Percentiles rank a stretch among this genome's conserved stretches.
Conservation (phyloP, 75 land plant species). For the Larix kaempferi region DNA sequence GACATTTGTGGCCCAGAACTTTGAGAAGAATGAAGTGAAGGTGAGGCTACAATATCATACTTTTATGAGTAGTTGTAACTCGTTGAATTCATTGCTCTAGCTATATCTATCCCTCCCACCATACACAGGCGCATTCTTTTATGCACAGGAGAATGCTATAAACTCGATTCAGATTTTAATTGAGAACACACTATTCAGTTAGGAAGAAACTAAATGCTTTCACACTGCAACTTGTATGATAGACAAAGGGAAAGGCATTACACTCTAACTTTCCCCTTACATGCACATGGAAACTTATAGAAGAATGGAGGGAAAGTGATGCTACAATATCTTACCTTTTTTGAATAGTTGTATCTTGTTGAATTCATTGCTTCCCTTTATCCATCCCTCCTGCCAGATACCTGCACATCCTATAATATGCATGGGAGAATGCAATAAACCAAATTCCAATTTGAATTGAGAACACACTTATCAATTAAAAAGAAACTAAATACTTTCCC, state of each 20-base stretch:
- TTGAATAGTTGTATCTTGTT: too few species aligned
- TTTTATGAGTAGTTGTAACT: not conserved
- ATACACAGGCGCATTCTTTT: not conserved
- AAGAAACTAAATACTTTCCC: not conserved
- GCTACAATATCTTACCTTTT: too few species aligned
- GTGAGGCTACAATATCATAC: not conserved
- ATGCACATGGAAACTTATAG: too few species aligned
- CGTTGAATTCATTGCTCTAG: not conserved
- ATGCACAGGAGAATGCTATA: not conserved
- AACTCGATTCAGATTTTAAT: not conserved
- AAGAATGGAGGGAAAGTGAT: too few species aligned
- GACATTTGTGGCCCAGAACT: not conserved
- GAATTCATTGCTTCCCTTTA: too few species aligned
- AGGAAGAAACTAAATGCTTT: not conserved
- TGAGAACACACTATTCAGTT: not conserved
- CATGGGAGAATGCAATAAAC: too few species aligned
- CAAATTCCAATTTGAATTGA: not conserved
- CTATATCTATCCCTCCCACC: not conserved
- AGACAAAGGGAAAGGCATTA: not conserved
- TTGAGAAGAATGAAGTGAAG: slow-evolving; percentile 15
- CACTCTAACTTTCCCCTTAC: too few species aligned
- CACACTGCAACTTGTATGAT: not conserved
- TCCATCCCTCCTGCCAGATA: too few species aligned
- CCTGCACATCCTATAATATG: not conserved
- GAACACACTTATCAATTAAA: not conserved